phyloP scores from a whole-genome alignment of 306 rosid genomes.

The Vigna mungo region DNA sequence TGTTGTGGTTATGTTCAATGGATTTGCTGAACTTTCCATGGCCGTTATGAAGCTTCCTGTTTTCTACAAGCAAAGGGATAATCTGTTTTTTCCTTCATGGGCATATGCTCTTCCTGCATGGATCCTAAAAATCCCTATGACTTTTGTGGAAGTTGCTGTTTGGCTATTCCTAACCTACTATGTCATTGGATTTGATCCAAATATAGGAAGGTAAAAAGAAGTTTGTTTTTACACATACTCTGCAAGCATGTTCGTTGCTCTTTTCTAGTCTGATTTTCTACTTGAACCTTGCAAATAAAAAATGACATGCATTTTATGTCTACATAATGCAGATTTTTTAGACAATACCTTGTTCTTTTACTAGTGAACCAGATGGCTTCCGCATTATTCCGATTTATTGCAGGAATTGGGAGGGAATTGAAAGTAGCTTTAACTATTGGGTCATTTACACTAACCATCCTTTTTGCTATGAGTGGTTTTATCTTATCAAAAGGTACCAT shows the following conservation, averaged over 20 bases:
- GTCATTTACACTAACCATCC: neutral
- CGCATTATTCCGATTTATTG: neutral
- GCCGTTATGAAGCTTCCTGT: constrained; percentile 64
- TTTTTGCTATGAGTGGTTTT: neutral
- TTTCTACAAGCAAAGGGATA: constrained; percentile 76
- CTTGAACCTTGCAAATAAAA: neutral
- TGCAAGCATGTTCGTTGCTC: neutral
- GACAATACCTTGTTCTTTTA: neutral
- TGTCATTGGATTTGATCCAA: constrained; percentile 69
- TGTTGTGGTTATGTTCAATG: constrained; percentile 49
- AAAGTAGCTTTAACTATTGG: neutral
- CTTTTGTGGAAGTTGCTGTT: constrained; percentile 52
- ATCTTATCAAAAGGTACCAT: neutral
- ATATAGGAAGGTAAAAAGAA: constrained; percentile 54
- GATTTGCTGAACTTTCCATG: constrained; percentile 63
- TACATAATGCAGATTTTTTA: neutral
- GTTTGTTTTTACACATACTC: neutral
- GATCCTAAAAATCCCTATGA: constrained; percentile 68
- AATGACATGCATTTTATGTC: neutral
- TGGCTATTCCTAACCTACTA: constrained; percentile 70
- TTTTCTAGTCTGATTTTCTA: neutral
- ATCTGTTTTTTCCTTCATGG: constrained; percentile 70
- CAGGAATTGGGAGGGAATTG: neutral
- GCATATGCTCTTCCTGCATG: constrained; percentile 63
- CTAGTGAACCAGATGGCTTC: constrained; percentile 8